Conservation (phyloP, 1,139 yeast species). For the Candida anutae region DNA sequence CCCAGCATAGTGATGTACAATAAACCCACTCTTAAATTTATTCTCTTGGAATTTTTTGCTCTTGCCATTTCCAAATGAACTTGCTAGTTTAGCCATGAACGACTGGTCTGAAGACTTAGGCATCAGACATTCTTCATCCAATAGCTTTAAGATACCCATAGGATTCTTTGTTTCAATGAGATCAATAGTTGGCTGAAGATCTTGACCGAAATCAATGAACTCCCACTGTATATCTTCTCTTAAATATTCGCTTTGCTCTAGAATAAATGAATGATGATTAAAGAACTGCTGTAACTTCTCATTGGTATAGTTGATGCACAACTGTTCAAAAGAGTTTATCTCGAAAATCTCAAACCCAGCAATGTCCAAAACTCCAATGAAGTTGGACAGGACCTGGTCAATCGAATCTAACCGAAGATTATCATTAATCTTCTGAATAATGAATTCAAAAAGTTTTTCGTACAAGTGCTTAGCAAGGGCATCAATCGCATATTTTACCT, state of each 20-base stretch:
- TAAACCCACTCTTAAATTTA: slow-evolving; percentile 61
- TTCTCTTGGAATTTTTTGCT: slow-evolving; percentile 62
- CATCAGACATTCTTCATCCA: slow-evolving; percentile 94
- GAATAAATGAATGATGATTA: slow-evolving; percentile 94
- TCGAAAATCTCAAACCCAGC: slow-evolving; percentile 97
- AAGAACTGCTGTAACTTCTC: slow-evolving; percentile 95
- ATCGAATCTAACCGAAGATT: slow-evolving; percentile 37
- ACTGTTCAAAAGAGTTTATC: slow-evolving; percentile 87
- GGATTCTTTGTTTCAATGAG: slow-evolving; percentile 73
- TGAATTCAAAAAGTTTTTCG: slow-evolving; percentile 72
- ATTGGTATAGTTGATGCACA: slow-evolving; percentile 93
- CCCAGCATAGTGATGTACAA: slow-evolving; percentile 90
- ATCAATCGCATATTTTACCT: slow-evolving; percentile 75
- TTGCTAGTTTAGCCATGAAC: slow-evolving; percentile 72
- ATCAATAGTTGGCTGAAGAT: slow-evolving; percentile 90
- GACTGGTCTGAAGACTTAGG: slow-evolving; percentile 83
- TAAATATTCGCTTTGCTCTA: slow-evolving; percentile 93
- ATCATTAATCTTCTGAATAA: slow-evolving; percentile 72
- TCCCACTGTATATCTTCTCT: slow-evolving; percentile 95
- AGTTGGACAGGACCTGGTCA: slow-evolving; percentile 32
- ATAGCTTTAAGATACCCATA: slow-evolving; percentile 78
- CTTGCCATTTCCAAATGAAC: slow-evolving; percentile 52
- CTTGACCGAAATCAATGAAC: slow-evolving; percentile 94
- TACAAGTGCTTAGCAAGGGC: slow-evolving; percentile 84
- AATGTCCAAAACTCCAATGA: slow-evolving; percentile 90